Conservation (phyloP, 768 basidiomycete species). For the Lactarius akahatsu region DNA sequence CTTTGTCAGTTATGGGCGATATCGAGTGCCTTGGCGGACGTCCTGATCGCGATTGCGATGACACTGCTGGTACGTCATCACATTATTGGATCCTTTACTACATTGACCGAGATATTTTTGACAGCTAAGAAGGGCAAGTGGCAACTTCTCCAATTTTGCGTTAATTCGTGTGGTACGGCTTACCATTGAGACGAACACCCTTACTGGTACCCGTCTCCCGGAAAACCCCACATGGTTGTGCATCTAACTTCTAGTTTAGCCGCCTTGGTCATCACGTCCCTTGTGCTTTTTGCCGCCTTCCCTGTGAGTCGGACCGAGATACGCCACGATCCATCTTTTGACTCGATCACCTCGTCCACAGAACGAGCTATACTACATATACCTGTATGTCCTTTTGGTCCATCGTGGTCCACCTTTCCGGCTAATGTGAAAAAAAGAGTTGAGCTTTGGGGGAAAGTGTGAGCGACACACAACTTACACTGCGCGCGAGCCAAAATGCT, state of each 20-base stretch:
- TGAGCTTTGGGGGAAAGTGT: not conserved
- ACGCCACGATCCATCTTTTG: not conserved
- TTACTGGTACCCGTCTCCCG: not conserved
- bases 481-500: not conserved
- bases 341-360: not conserved
- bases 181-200: not conserved
- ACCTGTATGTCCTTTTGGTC: not conserved
- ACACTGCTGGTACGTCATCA: not conserved
- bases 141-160: not conserved
- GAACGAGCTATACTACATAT: not conserved
- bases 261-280: not conserved
- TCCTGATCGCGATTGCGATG: not conserved
- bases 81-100: not conserved
- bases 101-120: not conserved
- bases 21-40: not conserved
- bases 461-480: not conserved
- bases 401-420: not conserved
- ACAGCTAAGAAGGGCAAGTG: not conserved
- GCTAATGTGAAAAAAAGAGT: not conserved
- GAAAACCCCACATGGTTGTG: not conserved
- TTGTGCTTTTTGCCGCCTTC: not conserved
- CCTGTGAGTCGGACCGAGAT: not conserved
- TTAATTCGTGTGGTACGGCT: not conserved
- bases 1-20: not conserved
- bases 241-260: not conserved